Evolutionary conservation across 75 land plant species (phyloP).

Genomic region (Pinus albicaulis): DNA sequence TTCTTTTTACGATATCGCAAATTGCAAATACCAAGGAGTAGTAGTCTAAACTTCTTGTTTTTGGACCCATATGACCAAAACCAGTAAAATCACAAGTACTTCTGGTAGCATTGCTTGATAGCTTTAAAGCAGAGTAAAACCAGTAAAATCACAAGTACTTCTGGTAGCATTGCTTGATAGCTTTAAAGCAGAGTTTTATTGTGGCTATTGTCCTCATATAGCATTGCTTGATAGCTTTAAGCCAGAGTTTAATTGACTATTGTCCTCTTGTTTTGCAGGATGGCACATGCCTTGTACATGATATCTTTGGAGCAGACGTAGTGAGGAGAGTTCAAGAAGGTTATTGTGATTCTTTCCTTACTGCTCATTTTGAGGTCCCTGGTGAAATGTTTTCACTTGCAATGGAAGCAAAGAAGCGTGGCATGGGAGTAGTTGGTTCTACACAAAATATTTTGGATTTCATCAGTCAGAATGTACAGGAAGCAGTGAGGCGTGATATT

Average conservation of each 20-base stretch:
- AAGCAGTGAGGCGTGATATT: conserved; percentile 68
- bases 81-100: no score
- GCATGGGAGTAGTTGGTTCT: conserved; percentile 99
- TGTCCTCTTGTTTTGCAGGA: conserved; percentile 43
- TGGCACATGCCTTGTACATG: conserved; percentile 93
- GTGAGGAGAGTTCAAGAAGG: conserved; percentile 75
- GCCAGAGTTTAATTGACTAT: not conserved
- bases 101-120: no score
- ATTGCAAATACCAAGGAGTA: no score
- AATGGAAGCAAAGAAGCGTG: conserved; percentile 94
- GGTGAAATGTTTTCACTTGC: conserved; percentile 97
- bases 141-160: no score
- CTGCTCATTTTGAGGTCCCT: conserved; percentile 98
- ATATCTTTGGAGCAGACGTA: conserved; percentile 92
- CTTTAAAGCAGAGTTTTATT: no score
- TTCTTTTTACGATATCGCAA: no score
- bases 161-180: no score
- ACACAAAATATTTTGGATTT: conserved; percentile 91
- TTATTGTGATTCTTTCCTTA: conserved; percentile 87
- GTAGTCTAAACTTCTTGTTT: no score
- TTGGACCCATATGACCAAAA: no score
- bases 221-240: not conserved
- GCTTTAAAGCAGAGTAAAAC: no score
- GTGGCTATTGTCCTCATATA: no score
- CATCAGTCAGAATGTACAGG: conserved; percentile 67